phyloP scores from a whole-genome alignment of 108 stramenopile species.

The Schizochytrium sp. region DNA sequence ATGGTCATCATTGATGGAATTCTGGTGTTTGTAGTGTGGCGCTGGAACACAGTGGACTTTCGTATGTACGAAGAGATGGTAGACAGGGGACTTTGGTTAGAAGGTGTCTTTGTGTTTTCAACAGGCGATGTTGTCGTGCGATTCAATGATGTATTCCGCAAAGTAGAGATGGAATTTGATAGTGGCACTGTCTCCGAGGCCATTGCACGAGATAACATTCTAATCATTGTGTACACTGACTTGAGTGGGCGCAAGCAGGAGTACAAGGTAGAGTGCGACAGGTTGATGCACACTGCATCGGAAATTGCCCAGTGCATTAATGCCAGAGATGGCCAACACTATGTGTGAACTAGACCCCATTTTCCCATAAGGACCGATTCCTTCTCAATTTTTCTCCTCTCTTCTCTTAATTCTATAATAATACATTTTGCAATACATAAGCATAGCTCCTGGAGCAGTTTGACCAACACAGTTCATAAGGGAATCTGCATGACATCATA shows the following conservation, averaged over 20 bases:
- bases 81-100: constrained; percentile 30
- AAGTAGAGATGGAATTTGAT: constrained; percentile 52
- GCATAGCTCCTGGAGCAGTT: too few relatives aligned
- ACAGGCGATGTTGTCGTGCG: constrained; percentile 52
- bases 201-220: not conserved
- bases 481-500: too few relatives aligned
- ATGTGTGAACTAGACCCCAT: not conserved
- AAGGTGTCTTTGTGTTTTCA: constrained; percentile 54
- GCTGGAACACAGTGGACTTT: constrained; percentile 47
- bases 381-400: too few relatives aligned
- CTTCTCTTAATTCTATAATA: too few relatives aligned
- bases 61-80: constrained; percentile 46
- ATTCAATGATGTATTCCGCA: constrained; percentile 32
- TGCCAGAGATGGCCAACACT: constrained; percentile 38
- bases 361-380: not conserved
- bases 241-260: not conserved
- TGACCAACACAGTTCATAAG: too few relatives aligned
- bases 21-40: constrained; percentile 11
- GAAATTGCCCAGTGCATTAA: constrained; percentile 57
- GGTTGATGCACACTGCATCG: not conserved
- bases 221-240: constrained; percentile 48
- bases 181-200: constrained; percentile 36
- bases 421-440: too few relatives aligned
- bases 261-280: constrained; percentile 36
- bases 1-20: constrained; percentile 9